Base-by-base conservation (phyloP, 805 yeast species). In the Ascoidea rubescens region DNA sequence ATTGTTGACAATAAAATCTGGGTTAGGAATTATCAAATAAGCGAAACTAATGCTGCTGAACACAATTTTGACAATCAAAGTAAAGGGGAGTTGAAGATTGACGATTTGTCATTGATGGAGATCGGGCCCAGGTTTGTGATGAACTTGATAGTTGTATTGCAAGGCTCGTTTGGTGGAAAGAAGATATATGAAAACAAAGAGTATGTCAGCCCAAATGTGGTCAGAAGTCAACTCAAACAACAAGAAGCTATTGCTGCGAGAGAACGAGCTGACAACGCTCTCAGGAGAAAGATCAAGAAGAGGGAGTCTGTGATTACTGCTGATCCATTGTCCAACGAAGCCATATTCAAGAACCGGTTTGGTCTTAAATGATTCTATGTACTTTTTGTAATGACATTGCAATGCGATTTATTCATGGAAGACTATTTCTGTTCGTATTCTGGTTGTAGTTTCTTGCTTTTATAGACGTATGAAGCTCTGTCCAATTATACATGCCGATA, bases 81-180 rank as follows among this genome's bases (percentile, higher is more conserved):
- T 10, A 37, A 37, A 37, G 43, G 43, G 8, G 43, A 37, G 8
- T 37, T 37, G 14, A 37, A 37, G 14, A 62, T 62, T 7, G 80
- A 80, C 45, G 87, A 88, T 56, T 67, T 87, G 56, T 80, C 88
- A 16, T 73, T 93, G 60, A 85, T 93, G 54, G 99, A 93, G 72
- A 88, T 93, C 59, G 99, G 99, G 3, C 99, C 99, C 51, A 79
- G 99, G 67, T 84, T 89, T 58, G 98, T 93, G 42, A 75, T 93
- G 72, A 91, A 98, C 2, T 82, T 84, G 57, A 90, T 93, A 59
- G 82, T 95, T 54, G 80, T 93, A 51, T 75, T 91, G 57, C 98
- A 93, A 71, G 99, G 99, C 49, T 88, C 97, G 1, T 93, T 93
- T 62, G 91, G 96, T 53, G 99, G 99, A 21, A 96, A 98, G 57